Percentiles rank a stretch among this genome's conserved stretches.
Evolutionary conservation across 2,329 filamentous ascomycete species (phyloP).

Genomic region (Sclerotinia nivalis): DNA sequence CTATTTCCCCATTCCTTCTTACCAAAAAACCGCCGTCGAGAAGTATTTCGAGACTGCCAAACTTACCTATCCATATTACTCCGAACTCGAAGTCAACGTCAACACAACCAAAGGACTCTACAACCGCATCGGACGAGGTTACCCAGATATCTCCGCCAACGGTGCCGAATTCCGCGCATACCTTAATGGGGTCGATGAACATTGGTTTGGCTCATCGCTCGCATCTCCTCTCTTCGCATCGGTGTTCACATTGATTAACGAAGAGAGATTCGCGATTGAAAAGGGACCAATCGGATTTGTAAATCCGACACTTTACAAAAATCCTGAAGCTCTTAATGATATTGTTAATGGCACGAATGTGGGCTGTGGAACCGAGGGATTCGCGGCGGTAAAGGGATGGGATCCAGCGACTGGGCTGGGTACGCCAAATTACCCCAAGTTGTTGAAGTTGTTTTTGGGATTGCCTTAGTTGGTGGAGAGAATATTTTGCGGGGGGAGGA

Average conservation of each 20-base stretch:
- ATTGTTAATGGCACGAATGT: conserved; percentile 39
- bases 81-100: conserved; percentile 40
- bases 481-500: not conserved
- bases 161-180: conserved; percentile 42
- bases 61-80: conserved; percentile 34
- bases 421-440: conserved; percentile 37
- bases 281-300: conserved; percentile 23
- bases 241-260: conserved; percentile 31
- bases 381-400: conserved; percentile 40
- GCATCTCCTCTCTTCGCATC: conserved; percentile 32
- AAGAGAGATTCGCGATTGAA: conserved; percentile 10
- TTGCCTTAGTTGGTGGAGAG: conserved; percentile 27
- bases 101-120: conserved; percentile 50
- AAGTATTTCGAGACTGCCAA: conserved; percentile 44
- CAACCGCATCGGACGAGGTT: conserved; percentile 51
- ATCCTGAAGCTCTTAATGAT: conserved; percentile 41
- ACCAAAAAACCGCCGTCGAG: conserved; percentile 49
- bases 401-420: conserved; percentile 36
- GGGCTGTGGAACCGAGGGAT: conserved; percentile 42
- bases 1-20: conserved; percentile 51
- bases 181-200: conserved; percentile 14
- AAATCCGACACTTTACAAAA: conserved; percentile 22
- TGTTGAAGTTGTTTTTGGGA: conserved; percentile 33
- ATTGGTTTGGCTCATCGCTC: conserved; percentile 31
- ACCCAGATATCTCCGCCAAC: conserved; percentile 57